Conservation (phyloP, 257 asterid species). For the Avicennia marina region DNA sequence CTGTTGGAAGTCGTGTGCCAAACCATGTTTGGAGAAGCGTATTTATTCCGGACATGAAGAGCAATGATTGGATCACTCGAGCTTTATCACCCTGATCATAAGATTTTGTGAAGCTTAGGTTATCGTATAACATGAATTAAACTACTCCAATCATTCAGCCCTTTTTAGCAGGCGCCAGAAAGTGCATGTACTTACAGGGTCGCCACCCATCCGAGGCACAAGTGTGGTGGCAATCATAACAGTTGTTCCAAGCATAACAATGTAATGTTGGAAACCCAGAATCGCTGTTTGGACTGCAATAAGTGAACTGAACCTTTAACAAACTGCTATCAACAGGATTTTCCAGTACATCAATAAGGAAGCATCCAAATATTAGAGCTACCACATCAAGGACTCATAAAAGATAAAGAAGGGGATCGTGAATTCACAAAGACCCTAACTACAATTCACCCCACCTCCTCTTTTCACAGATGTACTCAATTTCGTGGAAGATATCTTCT, state of each 20-base stretch:
- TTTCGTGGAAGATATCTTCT: too few species aligned
- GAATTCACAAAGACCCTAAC: too few species aligned
- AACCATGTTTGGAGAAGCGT: conserved; percentile 87
- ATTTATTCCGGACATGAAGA: conserved; percentile 86
- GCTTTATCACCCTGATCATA: conserved; percentile 81
- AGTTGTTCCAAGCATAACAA: conserved; percentile 95
- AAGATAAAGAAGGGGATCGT: too few species aligned
- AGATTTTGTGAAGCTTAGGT: not conserved
- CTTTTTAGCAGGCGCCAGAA: conserved; percentile 2
- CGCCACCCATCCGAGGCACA: conserved; percentile 97
- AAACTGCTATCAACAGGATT: not conserved
- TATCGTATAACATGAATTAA: not conserved
- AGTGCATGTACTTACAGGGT: conserved; percentile 47
- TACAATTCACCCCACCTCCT: too few species aligned
- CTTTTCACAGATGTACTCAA: too few species aligned
- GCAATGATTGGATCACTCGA: conserved; percentile 84
- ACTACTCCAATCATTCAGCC: not conserved
- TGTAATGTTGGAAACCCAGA: conserved; percentile 87
- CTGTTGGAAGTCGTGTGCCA: conserved; percentile 96
- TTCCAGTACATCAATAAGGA: not conserved
- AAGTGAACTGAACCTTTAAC: conserved; percentile 4
- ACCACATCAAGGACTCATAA: too few species aligned
- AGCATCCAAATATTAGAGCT: too few species aligned
- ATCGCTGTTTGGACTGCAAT: conserved; percentile 68
- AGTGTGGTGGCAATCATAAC: conserved; percentile 72